Evolutionary conservation across 2,329 filamentous ascomycete genomes (phyloP).

Genomic region (Colletotrichum australisinense): DNA sequence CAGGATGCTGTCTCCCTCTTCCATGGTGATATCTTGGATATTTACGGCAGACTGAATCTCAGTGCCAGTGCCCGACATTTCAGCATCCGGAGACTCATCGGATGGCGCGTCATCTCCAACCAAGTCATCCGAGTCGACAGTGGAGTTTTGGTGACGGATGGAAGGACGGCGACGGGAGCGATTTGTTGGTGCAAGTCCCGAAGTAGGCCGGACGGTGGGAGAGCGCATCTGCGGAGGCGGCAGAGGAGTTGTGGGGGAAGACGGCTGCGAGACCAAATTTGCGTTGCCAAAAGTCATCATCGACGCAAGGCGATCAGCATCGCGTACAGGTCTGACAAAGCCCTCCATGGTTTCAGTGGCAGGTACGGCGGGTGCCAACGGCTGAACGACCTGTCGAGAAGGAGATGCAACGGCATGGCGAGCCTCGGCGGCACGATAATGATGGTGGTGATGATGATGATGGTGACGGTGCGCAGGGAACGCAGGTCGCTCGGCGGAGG

Average conservation of each 20-base stretch:
- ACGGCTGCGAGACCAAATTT: constrained; percentile 86
- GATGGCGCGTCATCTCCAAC: constrained; percentile 85
- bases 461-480: constrained; percentile 63
- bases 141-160: constrained; percentile 90
- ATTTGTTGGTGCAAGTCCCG: constrained; percentile 62
- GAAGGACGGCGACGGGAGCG: constrained; percentile 80
- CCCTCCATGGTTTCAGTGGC: constrained; percentile 75
- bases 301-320: constrained; percentile 84
- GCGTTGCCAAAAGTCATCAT: constrained; percentile 79
- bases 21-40: constrained; percentile 84
- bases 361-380: constrained; percentile 74
- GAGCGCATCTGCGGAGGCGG: constrained; percentile 73
- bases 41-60: constrained; percentile 86
- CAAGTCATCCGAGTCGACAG: constrained; percentile 88
- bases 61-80: constrained; percentile 78
- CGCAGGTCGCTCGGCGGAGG: constrained; percentile 77
- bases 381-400: constrained; percentile 68
- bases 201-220: constrained; percentile 64
- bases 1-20: constrained; percentile 83
- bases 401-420: constrained; percentile 61
- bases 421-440: constrained; percentile 63
- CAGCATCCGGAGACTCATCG: constrained; percentile 81
- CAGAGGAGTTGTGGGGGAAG: constrained; percentile 88
- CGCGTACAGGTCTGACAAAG: constrained; percentile 84
- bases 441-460: constrained; percentile 63